Evolutionary conservation across 257 asterid species (phyloP).

Genomic region (Jaltomata sinuosa): DNA sequence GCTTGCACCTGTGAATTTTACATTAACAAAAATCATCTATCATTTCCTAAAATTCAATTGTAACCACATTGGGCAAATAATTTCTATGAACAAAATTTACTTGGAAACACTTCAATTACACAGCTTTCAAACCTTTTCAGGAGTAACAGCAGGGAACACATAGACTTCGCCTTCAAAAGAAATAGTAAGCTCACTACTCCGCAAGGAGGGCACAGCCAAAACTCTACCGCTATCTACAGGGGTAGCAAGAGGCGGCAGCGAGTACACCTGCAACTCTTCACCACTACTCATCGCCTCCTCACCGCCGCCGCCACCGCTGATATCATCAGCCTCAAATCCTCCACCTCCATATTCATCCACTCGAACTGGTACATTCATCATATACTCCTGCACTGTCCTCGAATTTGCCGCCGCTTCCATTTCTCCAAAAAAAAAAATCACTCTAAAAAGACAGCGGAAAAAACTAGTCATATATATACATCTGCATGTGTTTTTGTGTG

Average conservation of each 20-base stretch:
- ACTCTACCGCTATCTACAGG: constrained; percentile 9
- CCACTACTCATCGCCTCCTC: constrained; percentile 14
- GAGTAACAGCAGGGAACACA: constrained; percentile 57
- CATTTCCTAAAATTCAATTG: background rate
- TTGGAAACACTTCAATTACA: background rate
- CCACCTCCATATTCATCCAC: constrained; percentile 34
- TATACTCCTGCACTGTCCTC: background rate
- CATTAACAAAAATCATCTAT: background rate
- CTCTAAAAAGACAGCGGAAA: background rate
- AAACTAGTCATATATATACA: background rate
- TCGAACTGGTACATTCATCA: constrained; percentile 21
- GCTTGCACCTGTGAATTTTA: constrained; percentile 28
- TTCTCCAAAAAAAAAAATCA: background rate
- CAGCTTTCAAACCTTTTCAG: constrained; percentile 30
- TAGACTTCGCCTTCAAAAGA: constrained; percentile 57
- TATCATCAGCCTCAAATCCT: constrained; percentile 33
- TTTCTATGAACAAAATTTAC: background rate
- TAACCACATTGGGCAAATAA: background rate
- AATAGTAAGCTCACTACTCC: constrained; percentile 44
- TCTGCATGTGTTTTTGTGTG: background rate
- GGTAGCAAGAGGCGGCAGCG: constrained; percentile 9
- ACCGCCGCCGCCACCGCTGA: constrained; percentile 12
- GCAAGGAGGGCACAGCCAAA: background rate
- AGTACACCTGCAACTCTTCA: constrained; percentile 17
- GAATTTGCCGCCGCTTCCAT: constrained; percentile 2